These are phyloP conservation scores for Tranzscheliella williamsii DNA, from an alignment of 1,284 basidiomycete species.

Conservation along the genomic window DNA sequence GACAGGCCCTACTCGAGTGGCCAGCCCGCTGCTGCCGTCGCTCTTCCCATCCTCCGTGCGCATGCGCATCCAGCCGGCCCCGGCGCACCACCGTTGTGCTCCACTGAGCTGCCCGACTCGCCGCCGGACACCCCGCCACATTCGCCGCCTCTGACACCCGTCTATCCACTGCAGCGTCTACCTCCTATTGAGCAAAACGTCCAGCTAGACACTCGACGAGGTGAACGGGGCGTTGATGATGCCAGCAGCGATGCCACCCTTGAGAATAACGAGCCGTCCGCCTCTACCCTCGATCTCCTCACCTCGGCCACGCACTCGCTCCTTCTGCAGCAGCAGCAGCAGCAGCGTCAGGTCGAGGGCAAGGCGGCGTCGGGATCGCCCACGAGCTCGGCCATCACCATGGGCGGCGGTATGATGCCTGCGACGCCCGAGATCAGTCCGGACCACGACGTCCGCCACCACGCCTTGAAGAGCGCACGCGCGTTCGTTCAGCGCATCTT, in stretches of 20 bases:
- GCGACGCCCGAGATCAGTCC: conserved; percentile 53
- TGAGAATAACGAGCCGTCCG: background rate
- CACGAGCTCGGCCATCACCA: background rate
- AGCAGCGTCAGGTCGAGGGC: background rate
- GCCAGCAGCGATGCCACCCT: background rate
- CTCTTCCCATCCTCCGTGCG: conserved; percentile 30
- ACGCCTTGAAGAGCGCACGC: conserved; percentile 41
- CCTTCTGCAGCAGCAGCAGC: background rate
- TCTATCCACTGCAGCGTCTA: no score
- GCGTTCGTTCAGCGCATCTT: conserved; percentile 46
- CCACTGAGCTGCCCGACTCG: conserved; percentile 32
- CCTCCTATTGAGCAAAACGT: background rate
- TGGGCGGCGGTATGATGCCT: conserved; percentile 32
- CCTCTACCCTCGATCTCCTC: background rate
- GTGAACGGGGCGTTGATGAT: background rate
- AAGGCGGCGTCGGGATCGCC: background rate
- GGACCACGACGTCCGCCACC: conserved; percentile 41
- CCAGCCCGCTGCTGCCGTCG: conserved; percentile 30
- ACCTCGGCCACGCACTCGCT: background rate
- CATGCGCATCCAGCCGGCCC: background rate
- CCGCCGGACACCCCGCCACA: conserved; percentile 45
- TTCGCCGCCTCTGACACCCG: conserved; percentile 21
- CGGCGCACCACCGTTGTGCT: no score
- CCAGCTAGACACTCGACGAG: background rate
- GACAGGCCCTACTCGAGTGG: conserved; percentile 35